Base-by-base conservation (phyloP, 1,139 yeast genomes). In the Groenewaldozyma sp. region DNA sequence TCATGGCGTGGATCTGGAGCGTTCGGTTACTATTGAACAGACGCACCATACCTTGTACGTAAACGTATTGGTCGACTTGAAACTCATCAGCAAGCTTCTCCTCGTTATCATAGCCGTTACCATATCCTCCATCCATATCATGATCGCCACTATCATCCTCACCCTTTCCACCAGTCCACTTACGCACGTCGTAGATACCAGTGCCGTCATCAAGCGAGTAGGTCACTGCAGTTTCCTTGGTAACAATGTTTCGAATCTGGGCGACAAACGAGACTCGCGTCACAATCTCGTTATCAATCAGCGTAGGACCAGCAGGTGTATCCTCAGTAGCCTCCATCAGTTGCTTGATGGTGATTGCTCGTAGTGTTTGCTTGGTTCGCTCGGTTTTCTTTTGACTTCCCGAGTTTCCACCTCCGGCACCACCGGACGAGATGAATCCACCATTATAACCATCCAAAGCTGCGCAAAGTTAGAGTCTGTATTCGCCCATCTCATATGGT, bases 321-420 rank as follows among this genome's bases (percentile, higher is more conserved):
- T 59, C 54, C 48, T 78, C 84, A 18, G 70, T 65, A 4, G 93
- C 76, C 38, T 78, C 84, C 45, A 71, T 65, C 44, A 86, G 69
- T 61, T 83, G 94, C 54, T 82, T 82, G 53, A 87, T 77, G 1
- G 95, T 84, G 11, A 86, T 91, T 0, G 96, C 94, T 1, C 87
- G 79, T 35, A 84, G 59, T 11, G 76, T 28, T 27, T 41, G 44
- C 26, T 39, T 24, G 13, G 28, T 16, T n/a, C 36, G 27, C 4
- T 34, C 36, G 31, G 33, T 29, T n/a, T 14, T 29, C 22, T 34
- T n/a, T 4, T 24, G 10, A 31, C 20, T 24, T 3, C 17, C 13
- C 27, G 13, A 6, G 13, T 14, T 28, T 10, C 33, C 38, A 17
- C 34, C 38, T 14, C 11, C 17, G 34, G 9, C n/a, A 10, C 34